phyloP scores from a whole-genome alignment of 2,329 filamentous ascomycete genomes.

The Ilyonectria destructans region DNA sequence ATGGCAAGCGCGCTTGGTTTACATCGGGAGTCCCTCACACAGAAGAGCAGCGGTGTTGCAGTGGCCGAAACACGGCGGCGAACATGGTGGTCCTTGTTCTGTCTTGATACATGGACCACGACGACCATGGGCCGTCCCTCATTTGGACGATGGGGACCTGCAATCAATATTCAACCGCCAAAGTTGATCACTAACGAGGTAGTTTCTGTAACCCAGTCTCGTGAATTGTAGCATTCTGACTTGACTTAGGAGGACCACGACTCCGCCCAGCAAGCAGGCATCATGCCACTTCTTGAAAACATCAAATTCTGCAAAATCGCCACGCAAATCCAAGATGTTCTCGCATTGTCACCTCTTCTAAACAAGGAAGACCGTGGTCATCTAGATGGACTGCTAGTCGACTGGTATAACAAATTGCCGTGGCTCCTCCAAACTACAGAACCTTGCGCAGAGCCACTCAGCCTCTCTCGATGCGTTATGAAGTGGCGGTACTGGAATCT shows the following conservation, averaged over 20 bases:
- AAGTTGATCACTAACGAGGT: slow-evolving; percentile 65
- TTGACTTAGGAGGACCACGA: slow-evolving; percentile 55
- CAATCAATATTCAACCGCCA: slow-evolving; percentile 76
- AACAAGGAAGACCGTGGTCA: slow-evolving; percentile 75
- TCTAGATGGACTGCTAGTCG: slow-evolving; percentile 78
- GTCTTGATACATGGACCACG: slow-evolving; percentile 81
- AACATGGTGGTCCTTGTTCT: slow-evolving; percentile 84
- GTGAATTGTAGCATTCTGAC: neutral
- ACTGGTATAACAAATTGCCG: slow-evolving; percentile 82
- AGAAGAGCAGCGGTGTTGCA: slow-evolving; percentile 14
- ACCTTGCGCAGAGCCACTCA: slow-evolving; percentile 79
- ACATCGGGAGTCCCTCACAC: slow-evolving; percentile 69
- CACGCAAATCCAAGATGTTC: slow-evolving; percentile 82
- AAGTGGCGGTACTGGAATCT: slow-evolving; percentile 87
- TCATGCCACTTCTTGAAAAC: slow-evolving; percentile 83
- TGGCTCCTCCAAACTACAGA: slow-evolving; percentile 76
- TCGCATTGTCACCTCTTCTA: slow-evolving; percentile 80
- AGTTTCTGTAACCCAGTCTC: slow-evolving; percentile 1
- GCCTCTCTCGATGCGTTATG: slow-evolving; percentile 81
- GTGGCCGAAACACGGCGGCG: slow-evolving; percentile 72
- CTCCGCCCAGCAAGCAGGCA: slow-evolving; percentile 73
- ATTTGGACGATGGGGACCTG: slow-evolving; percentile 77
- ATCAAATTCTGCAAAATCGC: slow-evolving; percentile 86
- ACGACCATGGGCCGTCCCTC: slow-evolving; percentile 81
- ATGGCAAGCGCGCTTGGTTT: slow-evolving; percentile 82